A percentile compares a stretch with the other conserved stretches of the same genome.
Conservation (phyloP, 2,329 filamentous ascomycete genomes). For the Simplicillium sp. region DNA sequence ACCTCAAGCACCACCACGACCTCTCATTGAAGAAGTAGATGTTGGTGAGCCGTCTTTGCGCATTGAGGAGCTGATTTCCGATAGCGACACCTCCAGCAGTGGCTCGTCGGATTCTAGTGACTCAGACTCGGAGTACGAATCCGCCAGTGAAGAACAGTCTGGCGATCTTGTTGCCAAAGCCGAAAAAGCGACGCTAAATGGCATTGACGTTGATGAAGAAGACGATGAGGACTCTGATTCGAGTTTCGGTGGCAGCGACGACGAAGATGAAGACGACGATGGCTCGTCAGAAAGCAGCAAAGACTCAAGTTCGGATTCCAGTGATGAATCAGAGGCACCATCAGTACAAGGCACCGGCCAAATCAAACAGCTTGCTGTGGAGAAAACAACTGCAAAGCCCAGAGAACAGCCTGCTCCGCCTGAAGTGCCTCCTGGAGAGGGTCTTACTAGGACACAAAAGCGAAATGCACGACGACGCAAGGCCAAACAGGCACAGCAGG, state of each 20-base stretch:
- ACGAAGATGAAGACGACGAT: conserved; percentile 1
- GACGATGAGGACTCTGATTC: not conserved
- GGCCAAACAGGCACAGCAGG: conserved; percentile 16
- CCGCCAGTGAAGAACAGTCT: not conserved
- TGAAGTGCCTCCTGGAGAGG: conserved; percentile 21
- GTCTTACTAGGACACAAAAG: conserved; percentile 35
- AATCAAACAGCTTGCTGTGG: too few species aligned
- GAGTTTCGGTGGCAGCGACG: too few species aligned
- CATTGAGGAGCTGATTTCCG: not conserved
- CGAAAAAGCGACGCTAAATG: too few species aligned
- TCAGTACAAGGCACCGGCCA: not conserved
- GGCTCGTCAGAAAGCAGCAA: conserved; percentile 1
- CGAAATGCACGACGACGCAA: conserved; percentile 40
- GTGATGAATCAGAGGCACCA: conserved; percentile 2
- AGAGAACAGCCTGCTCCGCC: conserved; percentile 1
- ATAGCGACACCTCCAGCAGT: conserved; percentile 10
- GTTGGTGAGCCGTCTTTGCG: conserved; percentile 1
- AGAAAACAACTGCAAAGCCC: too few species aligned
- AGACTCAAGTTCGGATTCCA: conserved; percentile 6
- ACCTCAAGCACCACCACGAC: conserved; percentile 9
- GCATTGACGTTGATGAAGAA: not conserved
- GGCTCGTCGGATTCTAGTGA: conserved; percentile 2
- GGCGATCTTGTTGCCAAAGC: too few species aligned
- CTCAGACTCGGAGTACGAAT: conserved; percentile 16
- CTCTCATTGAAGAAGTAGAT: conserved; percentile 18